phyloP scores from a whole-genome alignment of 352 stramenopile species.

The Phytophthora agathidicida region DNA sequence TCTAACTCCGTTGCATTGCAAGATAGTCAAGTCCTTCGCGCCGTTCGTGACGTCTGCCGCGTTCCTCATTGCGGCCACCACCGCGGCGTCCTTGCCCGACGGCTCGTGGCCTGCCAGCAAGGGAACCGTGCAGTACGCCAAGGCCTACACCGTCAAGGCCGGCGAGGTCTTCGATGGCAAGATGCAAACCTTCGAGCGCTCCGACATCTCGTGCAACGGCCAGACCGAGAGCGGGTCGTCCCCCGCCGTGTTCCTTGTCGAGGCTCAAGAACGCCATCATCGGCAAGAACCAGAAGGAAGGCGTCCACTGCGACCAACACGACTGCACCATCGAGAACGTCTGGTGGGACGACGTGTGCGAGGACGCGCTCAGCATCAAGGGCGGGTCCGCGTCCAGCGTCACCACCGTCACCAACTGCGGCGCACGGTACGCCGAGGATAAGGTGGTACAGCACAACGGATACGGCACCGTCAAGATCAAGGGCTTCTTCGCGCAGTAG shows the following conservation, averaged over 20 bases:
- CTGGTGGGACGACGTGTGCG: too few relatives aligned
- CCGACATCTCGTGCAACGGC: conserved; percentile 19
- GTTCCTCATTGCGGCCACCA: conserved; percentile 3
- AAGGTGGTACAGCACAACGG: conserved; percentile 43
- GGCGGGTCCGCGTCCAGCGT: conserved; percentile 22
- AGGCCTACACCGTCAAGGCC: conserved; percentile 11
- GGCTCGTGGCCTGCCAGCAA: conserved; percentile 22
- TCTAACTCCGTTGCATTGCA: neutral
- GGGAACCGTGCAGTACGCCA: conserved; percentile 13
- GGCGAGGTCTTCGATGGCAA: conserved; percentile 12
- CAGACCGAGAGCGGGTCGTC: too few relatives aligned
- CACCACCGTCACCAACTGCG: conserved; percentile 33
- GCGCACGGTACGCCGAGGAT: conserved; percentile 41
- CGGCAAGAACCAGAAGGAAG: too few relatives aligned
- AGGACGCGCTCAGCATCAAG: conserved; percentile 31
- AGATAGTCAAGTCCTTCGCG: conserved; percentile 15
- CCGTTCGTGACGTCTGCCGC: conserved; percentile 8
- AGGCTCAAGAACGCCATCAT: too few relatives aligned
- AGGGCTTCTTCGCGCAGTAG: too few relatives aligned
- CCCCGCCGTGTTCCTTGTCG: too few relatives aligned
- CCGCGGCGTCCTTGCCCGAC: conserved; percentile 19
- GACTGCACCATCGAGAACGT: too few relatives aligned
- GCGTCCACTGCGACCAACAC: too few relatives aligned
- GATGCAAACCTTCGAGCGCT: neutral
- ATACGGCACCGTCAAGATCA: too few relatives aligned